Evolutionary conservation across 1,284 basidiomycete genomes (phyloP), one percentile per base, ranked within the genome.

Genomic region (Pseudomicrostroma phylloplanum): DNA sequence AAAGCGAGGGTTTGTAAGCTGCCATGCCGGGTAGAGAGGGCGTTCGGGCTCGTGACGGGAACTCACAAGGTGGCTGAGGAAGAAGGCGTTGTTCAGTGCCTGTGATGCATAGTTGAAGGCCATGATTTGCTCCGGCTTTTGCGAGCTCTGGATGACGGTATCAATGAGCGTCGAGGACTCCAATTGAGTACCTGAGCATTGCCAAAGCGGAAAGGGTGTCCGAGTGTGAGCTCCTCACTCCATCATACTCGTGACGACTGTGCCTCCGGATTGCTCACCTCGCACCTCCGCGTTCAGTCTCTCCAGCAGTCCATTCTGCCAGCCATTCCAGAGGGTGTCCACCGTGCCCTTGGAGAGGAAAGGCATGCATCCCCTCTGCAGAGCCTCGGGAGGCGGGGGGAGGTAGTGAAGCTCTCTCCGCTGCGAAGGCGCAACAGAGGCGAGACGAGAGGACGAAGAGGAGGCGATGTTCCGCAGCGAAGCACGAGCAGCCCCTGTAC

Each of bases 21-120:
- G 30, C 30, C 30, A 4, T 9, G 30, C 3, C 30, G 3, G 9
- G 30, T 9, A 36, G 30, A 3, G 9, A 36, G 4, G 30, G 4
- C n/a, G n/a, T 36, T 36, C 30, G 30, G 30, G 30, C 30, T 36
- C 30, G n/a, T 36, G 3, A 3, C 30, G 3, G 30, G 6, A 3
- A 85, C 90, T 65, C 80, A 93, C 90, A 54, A 98, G 83, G 61
- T 84, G 84, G 71, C 89, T 85, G 30, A 98, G 84, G 84, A 97
- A 98, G 84, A 92, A 98, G 73, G 87, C 88, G 80, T 96, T 97
- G 82, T 98, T 98, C 67, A 96, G 83, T 12, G 94, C 91, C 58
- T 91, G 85, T 66, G 89, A 89, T 1, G 92, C 92, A 75, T 93
- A 92, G 81, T 91, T 96, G 82, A 93, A 97, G 42, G 87, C 86